phyloP scores from a whole-genome alignment of 2,329 filamentous ascomycete genomes.

The Trichophyton verrucosum region DNA sequence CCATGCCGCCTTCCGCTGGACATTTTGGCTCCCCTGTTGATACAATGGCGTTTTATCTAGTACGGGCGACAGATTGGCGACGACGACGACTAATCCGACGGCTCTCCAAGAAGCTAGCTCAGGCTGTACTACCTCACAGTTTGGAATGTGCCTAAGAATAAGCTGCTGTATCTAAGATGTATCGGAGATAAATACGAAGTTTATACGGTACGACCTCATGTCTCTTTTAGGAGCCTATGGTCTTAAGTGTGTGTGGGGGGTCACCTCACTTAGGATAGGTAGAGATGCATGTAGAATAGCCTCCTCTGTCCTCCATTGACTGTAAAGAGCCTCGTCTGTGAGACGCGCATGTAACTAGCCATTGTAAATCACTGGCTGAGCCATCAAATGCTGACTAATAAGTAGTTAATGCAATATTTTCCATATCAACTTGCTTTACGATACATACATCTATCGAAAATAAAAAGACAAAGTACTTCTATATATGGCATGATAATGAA shows the following conservation, averaged over 20 bases:
- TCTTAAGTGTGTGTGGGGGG: background rate
- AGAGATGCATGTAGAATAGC: background rate
- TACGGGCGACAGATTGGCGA: background rate
- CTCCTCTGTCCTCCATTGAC: background rate
- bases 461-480: background rate
- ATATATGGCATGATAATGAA: background rate
- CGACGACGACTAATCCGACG: background rate
- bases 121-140: background rate
- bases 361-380: background rate
- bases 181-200: background rate
- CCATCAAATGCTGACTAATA: background rate
- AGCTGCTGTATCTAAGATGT: background rate
- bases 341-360: background rate
- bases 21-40: background rate
- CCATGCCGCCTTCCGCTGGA: background rate
- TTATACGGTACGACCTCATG: background rate
- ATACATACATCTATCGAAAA: no score
- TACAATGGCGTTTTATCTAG: background rate
- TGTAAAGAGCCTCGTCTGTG: constrained; percentile 1
- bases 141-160: background rate
- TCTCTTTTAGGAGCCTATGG: background rate
- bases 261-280: background rate
- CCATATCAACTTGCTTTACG: no score
- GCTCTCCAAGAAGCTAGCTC: background rate
- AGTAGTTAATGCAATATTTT: no score